Base-by-base conservation (phyloP, 192 early-diverging fungal genomes). In the Coemansia sp. region DNA sequence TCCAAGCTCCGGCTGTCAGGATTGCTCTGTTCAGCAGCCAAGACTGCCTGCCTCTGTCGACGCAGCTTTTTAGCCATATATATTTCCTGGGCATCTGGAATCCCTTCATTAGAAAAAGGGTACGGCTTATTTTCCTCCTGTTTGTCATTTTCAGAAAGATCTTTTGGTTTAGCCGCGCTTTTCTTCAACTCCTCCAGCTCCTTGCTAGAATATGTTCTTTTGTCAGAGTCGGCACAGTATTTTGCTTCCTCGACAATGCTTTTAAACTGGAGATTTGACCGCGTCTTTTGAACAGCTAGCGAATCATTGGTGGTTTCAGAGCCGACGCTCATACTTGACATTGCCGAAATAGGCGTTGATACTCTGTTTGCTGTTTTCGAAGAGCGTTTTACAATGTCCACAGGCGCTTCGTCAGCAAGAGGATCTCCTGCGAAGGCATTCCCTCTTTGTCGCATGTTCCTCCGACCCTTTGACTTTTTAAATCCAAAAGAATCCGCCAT, bases 31-130 rank as follows among this genome's bases (percentile, higher is more conserved):
- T 61, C 31, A 58, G 67, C 22, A 2, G 54, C 25, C 32, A 32
- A 30, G 5, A 59, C 77, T 10, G 72, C 72, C 42, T 70, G 77
- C 30, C 72, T 64, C 32, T 80, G 72, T n/a, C 69, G 60, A 25
- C 77, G 77, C 36, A 80, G 62, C 42, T 67, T 73, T 25, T 80
- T 80, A 5, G 77, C 77, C 68, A 74, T 50, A 30, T 71, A 71
- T 28, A 80, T 80, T 4, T 80, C 68, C 48, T 80, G 71, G 1
- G 77, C 68, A 51, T 80, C 52, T 10, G 77, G 77, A 34, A 80
- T 67, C 3, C 69, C 77, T 1, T 71, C 77, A 3, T 14, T 45
- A 42, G 77, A 36, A 68, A 80, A 80, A 11, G 77, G 77, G 50
- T 80, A 80, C 22, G 33, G 29, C 16, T 38, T 18, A 16, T 42